Evolutionary conservation across 2,329 filamentous ascomycete species (phyloP).

Genomic region (Cladobotryum protrusum): DNA sequence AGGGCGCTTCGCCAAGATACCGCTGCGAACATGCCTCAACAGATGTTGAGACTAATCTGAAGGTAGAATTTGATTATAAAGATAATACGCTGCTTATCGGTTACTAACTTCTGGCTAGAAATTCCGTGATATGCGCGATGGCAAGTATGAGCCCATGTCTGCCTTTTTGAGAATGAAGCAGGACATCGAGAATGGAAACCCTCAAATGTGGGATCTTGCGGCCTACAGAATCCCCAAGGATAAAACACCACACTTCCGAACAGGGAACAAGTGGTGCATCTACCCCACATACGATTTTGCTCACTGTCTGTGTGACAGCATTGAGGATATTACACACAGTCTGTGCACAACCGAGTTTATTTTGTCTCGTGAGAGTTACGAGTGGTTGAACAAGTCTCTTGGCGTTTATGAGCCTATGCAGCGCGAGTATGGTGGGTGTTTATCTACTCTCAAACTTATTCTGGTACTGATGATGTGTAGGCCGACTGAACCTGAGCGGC

Average conservation of each 20-base stretch:
- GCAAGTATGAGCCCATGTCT: conserved; percentile 78
- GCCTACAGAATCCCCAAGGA: conserved; percentile 81
- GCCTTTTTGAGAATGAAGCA: conserved; percentile 93
- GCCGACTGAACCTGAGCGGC: conserved; percentile 61
- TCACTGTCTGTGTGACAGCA: conserved; percentile 81
- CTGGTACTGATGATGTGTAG: conserved; percentile 13
- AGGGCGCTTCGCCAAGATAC: conserved; percentile 62
- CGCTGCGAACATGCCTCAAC: conserved; percentile 76
- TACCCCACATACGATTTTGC: no score
- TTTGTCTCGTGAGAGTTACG: conserved; percentile 77
- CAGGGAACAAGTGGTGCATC: conserved; percentile 66
- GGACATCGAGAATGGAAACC: conserved; percentile 74
- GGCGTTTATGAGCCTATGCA: conserved; percentile 91
- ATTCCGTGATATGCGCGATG: conserved; percentile 86
- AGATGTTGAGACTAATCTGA: conserved; percentile 66
- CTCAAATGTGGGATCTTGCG: conserved; percentile 93
- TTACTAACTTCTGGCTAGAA: conserved; percentile 35
- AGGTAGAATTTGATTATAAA: conserved; percentile 14
- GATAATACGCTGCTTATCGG: no score
- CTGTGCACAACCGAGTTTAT: conserved; percentile 93
- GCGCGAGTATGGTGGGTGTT: conserved; percentile 59
- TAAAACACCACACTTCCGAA: conserved; percentile 65
- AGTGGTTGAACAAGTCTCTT: conserved; percentile 77
- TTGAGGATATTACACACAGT: conserved; percentile 86
- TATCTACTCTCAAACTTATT: not conserved